Percentiles rank a stretch among this genome's conserved stretches.
phyloP scores from a whole-genome alignment of 2,329 filamentous ascomycete genomes.

The Thielaviopsis ethacetica region DNA sequence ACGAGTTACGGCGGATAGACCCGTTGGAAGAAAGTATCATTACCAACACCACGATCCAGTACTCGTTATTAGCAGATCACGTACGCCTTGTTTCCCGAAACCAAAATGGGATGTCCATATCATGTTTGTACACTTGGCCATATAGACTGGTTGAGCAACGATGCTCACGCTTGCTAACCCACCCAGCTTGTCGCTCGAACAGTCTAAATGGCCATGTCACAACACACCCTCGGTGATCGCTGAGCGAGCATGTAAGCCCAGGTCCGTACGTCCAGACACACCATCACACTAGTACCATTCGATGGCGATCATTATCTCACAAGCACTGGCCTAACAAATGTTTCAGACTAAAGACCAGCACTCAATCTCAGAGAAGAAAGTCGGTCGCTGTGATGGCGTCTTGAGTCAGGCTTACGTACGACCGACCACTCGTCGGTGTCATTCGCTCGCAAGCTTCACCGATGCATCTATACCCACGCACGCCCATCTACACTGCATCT shows the following conservation, averaged over 20 bases:
- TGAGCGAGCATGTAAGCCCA: too few relatives aligned
- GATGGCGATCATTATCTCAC: neutral
- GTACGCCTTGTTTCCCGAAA: neutral
- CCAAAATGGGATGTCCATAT: neutral
- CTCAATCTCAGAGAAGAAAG: neutral
- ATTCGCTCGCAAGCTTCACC: neutral
- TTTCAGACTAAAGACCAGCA: neutral
- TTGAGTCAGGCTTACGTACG: neutral
- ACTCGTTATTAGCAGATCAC: neutral
- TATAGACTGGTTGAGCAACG: neutral
- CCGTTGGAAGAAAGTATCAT: neutral
- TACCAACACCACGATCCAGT: neutral
- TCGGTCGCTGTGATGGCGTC: neutral
- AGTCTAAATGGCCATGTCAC: neutral
- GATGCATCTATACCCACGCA: neutral
- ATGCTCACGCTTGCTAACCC: neutral
- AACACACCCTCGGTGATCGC: neutral
- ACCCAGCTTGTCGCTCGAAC: neutral
- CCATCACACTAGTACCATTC: too few relatives aligned
- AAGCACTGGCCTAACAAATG: neutral
- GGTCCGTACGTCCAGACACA: too few relatives aligned
- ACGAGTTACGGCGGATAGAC: neutral
- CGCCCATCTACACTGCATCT: neutral
- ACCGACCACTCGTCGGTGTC: neutral
- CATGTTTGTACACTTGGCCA: neutral